Conservation (phyloP, 352 stramenopile species). For the Globisporangium spiculum region DNA sequence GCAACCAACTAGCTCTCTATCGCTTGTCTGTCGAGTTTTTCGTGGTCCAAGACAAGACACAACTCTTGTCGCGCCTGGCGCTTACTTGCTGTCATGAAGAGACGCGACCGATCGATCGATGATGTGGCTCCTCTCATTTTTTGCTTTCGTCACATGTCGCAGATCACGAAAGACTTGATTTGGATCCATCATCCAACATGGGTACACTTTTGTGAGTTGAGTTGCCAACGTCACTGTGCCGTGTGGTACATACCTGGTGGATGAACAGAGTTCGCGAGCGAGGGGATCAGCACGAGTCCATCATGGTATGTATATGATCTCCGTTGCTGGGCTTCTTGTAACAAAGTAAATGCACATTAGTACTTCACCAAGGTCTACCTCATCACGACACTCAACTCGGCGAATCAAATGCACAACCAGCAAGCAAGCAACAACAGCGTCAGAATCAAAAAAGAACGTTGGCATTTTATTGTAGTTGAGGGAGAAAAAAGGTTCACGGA, state of each 20-base stretch:
- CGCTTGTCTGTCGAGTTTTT: neutral
- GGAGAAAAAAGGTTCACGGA: neutral
- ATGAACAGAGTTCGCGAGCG: neutral
- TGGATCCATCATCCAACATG: neutral
- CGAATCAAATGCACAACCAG: neutral
- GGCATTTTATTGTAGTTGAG: neutral
- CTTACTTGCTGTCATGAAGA: neutral
- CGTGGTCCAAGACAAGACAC: neutral
- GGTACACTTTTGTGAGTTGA: neutral
- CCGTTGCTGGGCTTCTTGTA: neutral
- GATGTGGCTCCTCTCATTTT: neutral
- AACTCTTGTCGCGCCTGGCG: neutral
- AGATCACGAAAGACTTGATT: neutral
- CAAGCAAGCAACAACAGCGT: neutral
- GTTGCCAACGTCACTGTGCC: neutral
- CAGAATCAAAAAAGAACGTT: neutral
- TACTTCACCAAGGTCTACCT: neutral
- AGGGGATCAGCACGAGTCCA: neutral
- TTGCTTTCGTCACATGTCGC: slow-evolving; percentile 2
- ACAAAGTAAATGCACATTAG: neutral
- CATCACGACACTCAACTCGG: neutral
- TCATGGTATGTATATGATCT: neutral
- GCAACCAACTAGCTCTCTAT: neutral
- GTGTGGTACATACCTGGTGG: no score
- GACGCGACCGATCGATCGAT: neutral